These are phyloP conservation scores for Corylus avellana DNA, from an alignment of 306 rosid species.

Conservation along the genomic window DNA sequence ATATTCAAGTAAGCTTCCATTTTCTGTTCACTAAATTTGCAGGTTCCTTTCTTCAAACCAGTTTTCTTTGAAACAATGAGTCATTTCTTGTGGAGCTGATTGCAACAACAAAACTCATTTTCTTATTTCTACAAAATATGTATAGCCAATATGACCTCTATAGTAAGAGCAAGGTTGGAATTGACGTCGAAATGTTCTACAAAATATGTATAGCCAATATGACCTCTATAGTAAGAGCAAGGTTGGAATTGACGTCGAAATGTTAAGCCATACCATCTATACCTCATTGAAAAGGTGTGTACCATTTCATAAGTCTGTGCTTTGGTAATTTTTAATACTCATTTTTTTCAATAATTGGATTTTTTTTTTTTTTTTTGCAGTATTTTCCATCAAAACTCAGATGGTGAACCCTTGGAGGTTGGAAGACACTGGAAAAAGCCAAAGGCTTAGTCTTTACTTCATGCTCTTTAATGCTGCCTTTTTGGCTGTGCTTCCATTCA, in stretches of 20 bases:
- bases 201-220: background rate
- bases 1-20: slow-evolving; percentile 8
- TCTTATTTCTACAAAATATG: background rate
- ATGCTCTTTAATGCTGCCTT: background rate
- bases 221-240: slow-evolving; percentile 12
- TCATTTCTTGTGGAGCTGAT: background rate
- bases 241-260: background rate
- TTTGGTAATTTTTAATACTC: background rate
- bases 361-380: background rate
- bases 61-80: background rate
- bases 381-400: background rate
- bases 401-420: slow-evolving; percentile 5
- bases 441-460: background rate
- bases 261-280: slow-evolving; percentile 4
- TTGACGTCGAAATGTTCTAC: no score
- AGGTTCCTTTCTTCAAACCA: no score
- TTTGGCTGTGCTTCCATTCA: background rate
- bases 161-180: no score
- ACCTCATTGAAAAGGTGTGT: slow-evolving; percentile 8
- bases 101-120: background rate
- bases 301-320: background rate
- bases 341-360: background rate
- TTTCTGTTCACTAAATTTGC: background rate
- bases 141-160: no score
- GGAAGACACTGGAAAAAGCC: background rate